Evolutionary conservation across 441 rosid species (phyloP), one percentile per base, ranked within the genome.

Genomic region (Syzygium syzygioides): DNA sequence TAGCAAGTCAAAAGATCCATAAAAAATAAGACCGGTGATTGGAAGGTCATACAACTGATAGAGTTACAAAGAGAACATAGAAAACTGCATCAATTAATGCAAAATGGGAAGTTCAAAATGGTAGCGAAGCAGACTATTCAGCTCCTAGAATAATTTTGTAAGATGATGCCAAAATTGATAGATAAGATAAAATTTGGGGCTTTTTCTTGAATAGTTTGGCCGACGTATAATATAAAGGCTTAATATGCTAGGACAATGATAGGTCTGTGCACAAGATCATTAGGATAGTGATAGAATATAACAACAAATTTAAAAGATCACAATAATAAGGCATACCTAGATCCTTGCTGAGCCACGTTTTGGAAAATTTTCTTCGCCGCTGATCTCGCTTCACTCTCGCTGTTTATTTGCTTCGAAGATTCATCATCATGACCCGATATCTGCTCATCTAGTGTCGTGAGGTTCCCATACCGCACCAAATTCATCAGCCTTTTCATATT

Each of bases 401-500:
- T 89, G 50, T 80, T 89, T 59, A 89, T 89, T 20, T 86, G 79
- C 53, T 79, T 86, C 12, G 79, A 56, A 45, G 88, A 87, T 55
- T 52, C 88, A 80, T 86, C 85, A 4, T 83, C 68, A 3, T 86
- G 86, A 53, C 62, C 0, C 3, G 90, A 55, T 80, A 89, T 57
- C 79, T 89, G 90, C 68, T 87, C 88, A 37, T 86, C 88, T 83
- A 89, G 20, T 8, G 90, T 89, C 20, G 71, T 55, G 66, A 89
- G 88, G 7, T 55, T 83, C 68, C 88, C 88, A 80, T 52, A 68
- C 45, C 88, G 56, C 20, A 87, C 86, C 85, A 86, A 20, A 55
- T 87, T 89, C 68, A 89, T 64, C 68, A 89, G 85, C 84, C 90
- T 89, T 37, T 89, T 89, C 90, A 89, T 87, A 48, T 87, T 89